These are phyloP conservation scores for Nasturtium officinale DNA, from an alignment of 345 rosid species.

Conservation along the genomic window DNA sequence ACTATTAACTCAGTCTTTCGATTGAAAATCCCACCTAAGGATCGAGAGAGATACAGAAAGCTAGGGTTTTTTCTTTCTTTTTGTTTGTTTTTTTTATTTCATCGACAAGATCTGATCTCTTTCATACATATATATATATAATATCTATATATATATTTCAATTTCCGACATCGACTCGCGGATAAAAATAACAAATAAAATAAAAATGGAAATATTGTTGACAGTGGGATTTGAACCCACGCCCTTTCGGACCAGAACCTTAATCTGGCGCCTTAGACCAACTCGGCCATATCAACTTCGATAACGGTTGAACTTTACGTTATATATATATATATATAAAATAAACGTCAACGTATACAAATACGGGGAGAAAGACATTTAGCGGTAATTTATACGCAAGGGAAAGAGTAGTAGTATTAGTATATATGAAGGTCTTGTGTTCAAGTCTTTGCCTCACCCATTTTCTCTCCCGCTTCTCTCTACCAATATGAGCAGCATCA, in stretches of 20 bases:
- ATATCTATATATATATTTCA: not conserved
- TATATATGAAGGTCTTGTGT: not conserved
- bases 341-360: conserved; percentile 19
- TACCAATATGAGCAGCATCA: conserved; percentile 51
- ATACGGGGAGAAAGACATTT: not conserved
- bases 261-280: conserved; percentile 99
- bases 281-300: conserved; percentile 92
- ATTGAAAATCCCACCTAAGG: not conserved
- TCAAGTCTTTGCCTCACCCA: conserved; percentile 6
- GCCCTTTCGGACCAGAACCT: conserved; percentile 99
- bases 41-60: conserved; percentile 1
- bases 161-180: not conserved
- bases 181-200: not conserved
- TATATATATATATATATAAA: no score
- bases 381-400: conserved; percentile 20
- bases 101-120: not conserved
- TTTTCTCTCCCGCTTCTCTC: not conserved
- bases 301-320: not conserved
- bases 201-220: no score
- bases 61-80: conserved; percentile 25
- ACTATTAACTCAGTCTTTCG: not conserved
- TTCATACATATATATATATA: no score
- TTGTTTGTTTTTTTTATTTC: not conserved
- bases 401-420: not conserved
- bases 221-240: conserved; percentile 98